Evolutionary conservation across 2,329 filamentous ascomycete species (phyloP), one percentile per base, ranked within the genome.

Genomic region (Sporothrix inflata): DNA sequence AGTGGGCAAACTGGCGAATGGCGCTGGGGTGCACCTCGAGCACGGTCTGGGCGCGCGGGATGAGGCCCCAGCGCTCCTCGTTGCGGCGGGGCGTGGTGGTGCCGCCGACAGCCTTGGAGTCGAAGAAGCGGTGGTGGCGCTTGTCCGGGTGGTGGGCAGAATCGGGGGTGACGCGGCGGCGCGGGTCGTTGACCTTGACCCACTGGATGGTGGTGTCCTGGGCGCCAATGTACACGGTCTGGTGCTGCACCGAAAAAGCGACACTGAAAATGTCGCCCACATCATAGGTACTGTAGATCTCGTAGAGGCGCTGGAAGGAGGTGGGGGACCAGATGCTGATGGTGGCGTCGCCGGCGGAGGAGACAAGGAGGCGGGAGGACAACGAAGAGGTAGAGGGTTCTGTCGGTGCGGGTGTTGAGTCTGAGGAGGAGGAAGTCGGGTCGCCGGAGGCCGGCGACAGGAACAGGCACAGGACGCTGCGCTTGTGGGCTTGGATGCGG

Each of bases 131-230:
- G 80, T 97, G 94, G 74, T 92, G 92, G 51, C 94, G 87, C 74
- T 90, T 88, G 45, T 92, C 91, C 0, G 92, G 92, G 76, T 95
- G 94, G 55, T 88, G 88, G 11, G 88, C 85, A 9, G 89, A 90
- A 73, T 89, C 89, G 69, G 88, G 89, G 4, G 85, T 83, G 21
- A 87, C 91, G 76, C 86, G 84, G 27, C 86, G 82, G 40, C 86
- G 84, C 30, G 89, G 87, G 74, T 93, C 88, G 76, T 88, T 88
- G 71, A 97, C 83, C 75, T 90, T 87, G 77, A 94, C 92, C 96
- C 96, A 99, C 85, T 97, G 94, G 69, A 98, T 96, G 51, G 92
- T 94, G 8, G 94, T 96, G 79, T 98, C 98, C 79, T 98, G 96
- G 0, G 94, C 93, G 72, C 96, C 96, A 57, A 97, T 88, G 80